These are phyloP conservation scores for Kodamaea sagamina DNA, from an alignment of 805 yeast genomes.

Conservation along the genomic window DNA sequence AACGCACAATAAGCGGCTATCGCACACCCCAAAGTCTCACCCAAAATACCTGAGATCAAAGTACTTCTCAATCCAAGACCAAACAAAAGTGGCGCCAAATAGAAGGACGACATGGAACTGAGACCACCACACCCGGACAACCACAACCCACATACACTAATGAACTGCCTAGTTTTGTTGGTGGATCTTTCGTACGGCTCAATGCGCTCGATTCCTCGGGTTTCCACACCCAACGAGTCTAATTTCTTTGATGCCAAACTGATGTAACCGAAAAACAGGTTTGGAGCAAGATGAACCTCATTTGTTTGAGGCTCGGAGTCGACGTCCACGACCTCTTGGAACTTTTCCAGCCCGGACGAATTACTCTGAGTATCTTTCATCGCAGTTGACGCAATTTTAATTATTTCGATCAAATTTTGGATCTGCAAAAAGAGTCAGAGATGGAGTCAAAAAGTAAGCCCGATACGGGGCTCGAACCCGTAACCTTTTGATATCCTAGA, in stretches of 20 bases:
- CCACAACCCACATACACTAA: conserved; percentile 74
- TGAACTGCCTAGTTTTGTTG: conserved; percentile 28
- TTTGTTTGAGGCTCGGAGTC: not conserved
- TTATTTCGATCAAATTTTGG: not conserved
- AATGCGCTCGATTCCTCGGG: conserved; percentile 77
- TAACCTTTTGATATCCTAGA: conserved; percentile 19
- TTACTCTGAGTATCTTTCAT: no score
- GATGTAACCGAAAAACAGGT: conserved; percentile 1
- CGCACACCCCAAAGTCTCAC: conserved; percentile 67
- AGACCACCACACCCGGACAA: conserved; percentile 82
- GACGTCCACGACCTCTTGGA: not conserved
- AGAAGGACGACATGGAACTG: conserved; percentile 85
- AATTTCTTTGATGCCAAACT: conserved; percentile 20
- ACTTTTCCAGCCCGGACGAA: not conserved
- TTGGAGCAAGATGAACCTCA: not conserved
- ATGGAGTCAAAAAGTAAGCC: conserved; percentile 13
- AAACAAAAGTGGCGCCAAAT: conserved; percentile 71
- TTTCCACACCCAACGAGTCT: conserved; percentile 66
- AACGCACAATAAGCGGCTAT: conserved; percentile 81
- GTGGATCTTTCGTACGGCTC: conserved; percentile 64
- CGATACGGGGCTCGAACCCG: conserved; percentile 23
- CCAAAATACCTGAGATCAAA: conserved; percentile 60
- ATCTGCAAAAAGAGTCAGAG: not conserved
- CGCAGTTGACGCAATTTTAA: not conserved
- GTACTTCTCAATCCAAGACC: conserved; percentile 69